phyloP scores from a whole-genome alignment of 495 filamentous ascomycete genomes.

The Lasiosphaeria ovina region DNA sequence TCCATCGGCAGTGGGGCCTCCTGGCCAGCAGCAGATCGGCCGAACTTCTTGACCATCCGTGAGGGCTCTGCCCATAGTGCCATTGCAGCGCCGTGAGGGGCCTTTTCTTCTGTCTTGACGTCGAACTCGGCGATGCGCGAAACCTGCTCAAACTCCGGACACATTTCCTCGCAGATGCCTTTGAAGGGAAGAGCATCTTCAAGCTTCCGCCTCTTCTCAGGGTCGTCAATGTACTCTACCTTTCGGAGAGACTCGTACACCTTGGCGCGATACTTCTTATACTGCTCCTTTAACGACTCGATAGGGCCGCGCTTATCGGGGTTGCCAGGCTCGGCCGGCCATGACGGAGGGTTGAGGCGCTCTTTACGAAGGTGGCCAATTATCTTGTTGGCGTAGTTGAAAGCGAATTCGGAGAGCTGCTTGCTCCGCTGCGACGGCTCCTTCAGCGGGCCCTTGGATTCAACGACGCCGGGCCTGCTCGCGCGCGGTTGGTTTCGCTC shows the following conservation, averaged over 20 bases:
- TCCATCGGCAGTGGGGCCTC: slow-evolving; percentile 91
- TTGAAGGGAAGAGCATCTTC: slow-evolving; percentile 83
- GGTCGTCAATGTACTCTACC: slow-evolving; percentile 80
- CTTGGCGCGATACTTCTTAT: slow-evolving; percentile 65
- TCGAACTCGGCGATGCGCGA: slow-evolving; percentile 69
- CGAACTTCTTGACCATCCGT: slow-evolving; percentile 75
- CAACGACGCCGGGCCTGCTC: not conserved
- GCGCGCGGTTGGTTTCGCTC: slow-evolving; percentile 6
- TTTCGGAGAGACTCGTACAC: slow-evolving; percentile 68
- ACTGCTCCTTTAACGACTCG: slow-evolving; percentile 43
- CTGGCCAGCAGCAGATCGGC: slow-evolving; percentile 86
- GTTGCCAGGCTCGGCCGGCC: slow-evolving; percentile 42
- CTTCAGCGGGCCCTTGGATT: slow-evolving; percentile 3
- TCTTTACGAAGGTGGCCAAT: slow-evolving; percentile 41
- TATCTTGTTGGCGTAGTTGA: slow-evolving; percentile 41
- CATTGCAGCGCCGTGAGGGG: slow-evolving; percentile 30
- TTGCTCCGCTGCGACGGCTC: slow-evolving; percentile 27
- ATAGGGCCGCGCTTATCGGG: slow-evolving; percentile 40
- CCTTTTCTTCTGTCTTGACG: slow-evolving; percentile 54
- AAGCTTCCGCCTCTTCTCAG: slow-evolving; percentile 75
- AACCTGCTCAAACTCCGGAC: slow-evolving; percentile 83
- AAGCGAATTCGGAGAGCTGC: slow-evolving; percentile 31
- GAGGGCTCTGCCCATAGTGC: slow-evolving; percentile 35
- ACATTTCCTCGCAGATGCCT: slow-evolving; percentile 91
- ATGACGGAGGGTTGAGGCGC: slow-evolving; percentile 43